Evolutionary conservation across 352 stramenopile species (phyloP), one percentile per base, ranked within the genome.

Genomic region (Globisporangium acanthophoron): DNA sequence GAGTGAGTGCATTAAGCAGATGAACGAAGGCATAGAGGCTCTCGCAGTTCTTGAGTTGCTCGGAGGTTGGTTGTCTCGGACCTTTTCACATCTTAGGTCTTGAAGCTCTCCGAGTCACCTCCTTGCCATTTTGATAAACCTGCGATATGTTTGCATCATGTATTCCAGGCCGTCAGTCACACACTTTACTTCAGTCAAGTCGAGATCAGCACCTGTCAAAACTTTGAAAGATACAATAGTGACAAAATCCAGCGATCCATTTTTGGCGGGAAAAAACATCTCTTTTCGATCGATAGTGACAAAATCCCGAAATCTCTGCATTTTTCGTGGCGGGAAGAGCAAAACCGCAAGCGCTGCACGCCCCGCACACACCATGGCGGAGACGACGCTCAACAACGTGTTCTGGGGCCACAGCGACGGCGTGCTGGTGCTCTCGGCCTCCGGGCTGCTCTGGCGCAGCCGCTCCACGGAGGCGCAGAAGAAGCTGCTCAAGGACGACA

Each of bases 361-460:
- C 37, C 13, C 5, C 18, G 7, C 41, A 9, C 41, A n/a, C n/a
- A 8, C 43, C 43, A 48, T 48, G 80, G 66, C 76, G 48, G 82
- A 92, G 64, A 75, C 79, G 70, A 92, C 78, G 58, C 70, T 94
- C 29, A 91, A 83, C 77, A 92, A 90, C 64, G 79, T 92, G 52
- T 94, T 88, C 68, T 92, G 81, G 85, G 85, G 85, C 71, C 81
- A 92, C 60, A 94, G 85, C 69, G 82, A 80, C 43, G 85, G 85
- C 56, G 81, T 92, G 43, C 61, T 94, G 45, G 80, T 90, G 62
- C 77, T 92, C 21, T 90, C 82, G 1, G 65, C 76, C 16, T 87
- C 82, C 0, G 85, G 81, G 2, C 65, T 94, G 7, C 64, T 92
- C 8, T 94, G 85, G 85, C 76, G 82, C 55, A 88, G 75, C 48